Evolutionary conservation across 225 moss, liverwort and hornwort species (phyloP).

Genomic region (Polytrichum formosum): DNA sequence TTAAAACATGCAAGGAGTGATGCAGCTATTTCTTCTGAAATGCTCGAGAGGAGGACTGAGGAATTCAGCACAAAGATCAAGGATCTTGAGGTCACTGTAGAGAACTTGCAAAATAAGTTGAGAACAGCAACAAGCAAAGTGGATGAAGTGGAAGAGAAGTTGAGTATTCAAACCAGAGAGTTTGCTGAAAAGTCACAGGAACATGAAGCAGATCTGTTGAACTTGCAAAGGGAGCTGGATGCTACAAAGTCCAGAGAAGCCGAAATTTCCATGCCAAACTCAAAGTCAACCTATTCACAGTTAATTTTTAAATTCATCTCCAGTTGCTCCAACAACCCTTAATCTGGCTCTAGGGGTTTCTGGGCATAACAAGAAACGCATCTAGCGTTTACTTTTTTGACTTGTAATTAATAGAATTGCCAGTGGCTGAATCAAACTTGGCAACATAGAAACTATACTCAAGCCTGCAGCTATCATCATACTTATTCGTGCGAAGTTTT

Average conservation of each 20-base stretch:
- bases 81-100: slow-evolving; percentile 20
- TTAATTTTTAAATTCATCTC: too few species aligned
- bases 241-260: slow-evolving; percentile 20
- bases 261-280: background rate
- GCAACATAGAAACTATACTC: too few species aligned
- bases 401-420: too few species aligned
- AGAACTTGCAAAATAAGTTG: slow-evolving; percentile 31
- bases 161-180: slow-evolving; percentile 30
- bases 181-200: slow-evolving; percentile 27
- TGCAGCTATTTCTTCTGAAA: slow-evolving; percentile 11
- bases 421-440: too few species aligned
- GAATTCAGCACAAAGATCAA: slow-evolving; percentile 23
- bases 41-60: slow-evolving; percentile 21
- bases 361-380: too few species aligned
- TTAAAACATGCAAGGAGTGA: slow-evolving; percentile 17
- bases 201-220: slow-evolving; percentile 25
- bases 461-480: too few species aligned
- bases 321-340: too few species aligned
- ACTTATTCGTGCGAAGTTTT: too few species aligned
- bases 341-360: too few species aligned
- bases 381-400: too few species aligned
- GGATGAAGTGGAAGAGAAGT: slow-evolving; percentile 16
- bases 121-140: slow-evolving; percentile 21
- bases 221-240: slow-evolving; percentile 34
- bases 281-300: too few species aligned